A percentile compares a stretch with the other conserved stretches of the same genome.
Evolutionary conservation across 345 rosid genomes (phyloP).

Genomic region (Ceriops decandra): DNA sequence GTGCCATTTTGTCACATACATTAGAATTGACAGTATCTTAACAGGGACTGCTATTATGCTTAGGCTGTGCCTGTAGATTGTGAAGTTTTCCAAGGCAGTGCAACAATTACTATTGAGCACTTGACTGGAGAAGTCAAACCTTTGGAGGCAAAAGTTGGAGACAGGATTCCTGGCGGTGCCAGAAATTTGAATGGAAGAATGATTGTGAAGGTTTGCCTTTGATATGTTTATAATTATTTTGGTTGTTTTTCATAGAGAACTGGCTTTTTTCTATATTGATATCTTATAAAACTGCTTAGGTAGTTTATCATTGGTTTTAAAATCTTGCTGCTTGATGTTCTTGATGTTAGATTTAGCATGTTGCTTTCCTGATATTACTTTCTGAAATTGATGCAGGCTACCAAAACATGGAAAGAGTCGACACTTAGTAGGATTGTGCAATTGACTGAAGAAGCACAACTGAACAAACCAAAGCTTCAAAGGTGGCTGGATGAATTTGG

Average conservation of each 20-base stretch:
- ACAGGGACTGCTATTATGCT: slow-evolving; percentile 18
- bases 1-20: background rate
- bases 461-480: slow-evolving; percentile 86
- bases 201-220: slow-evolving; percentile 65
- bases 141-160: slow-evolving; percentile 79
- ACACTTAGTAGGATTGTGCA: slow-evolving; percentile 86
- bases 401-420: slow-evolving; percentile 86
- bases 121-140: slow-evolving; percentile 97
- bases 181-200: slow-evolving; percentile 97
- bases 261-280: background rate
- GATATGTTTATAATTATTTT: slow-evolving; percentile 9
- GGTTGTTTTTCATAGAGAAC: slow-evolving; percentile 8
- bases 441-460: slow-evolving; percentile 90
- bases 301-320: too few relatives aligned
- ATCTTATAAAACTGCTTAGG: too few relatives aligned
- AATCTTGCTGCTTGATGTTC: background rate
- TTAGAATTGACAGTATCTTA: slow-evolving; percentile 4
- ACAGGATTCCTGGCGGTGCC: slow-evolving; percentile 91
- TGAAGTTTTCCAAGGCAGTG: slow-evolving; percentile 80
- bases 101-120: slow-evolving; percentile 93
- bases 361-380: background rate
- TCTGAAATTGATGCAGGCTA: slow-evolving; percentile 45
- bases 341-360: background rate
- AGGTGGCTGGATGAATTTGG: slow-evolving; percentile 98
- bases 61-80: slow-evolving; percentile 95